Conservation (phyloP, 495 filamentous ascomycete species). For the Symbiotaphrina buchneri region DNA sequence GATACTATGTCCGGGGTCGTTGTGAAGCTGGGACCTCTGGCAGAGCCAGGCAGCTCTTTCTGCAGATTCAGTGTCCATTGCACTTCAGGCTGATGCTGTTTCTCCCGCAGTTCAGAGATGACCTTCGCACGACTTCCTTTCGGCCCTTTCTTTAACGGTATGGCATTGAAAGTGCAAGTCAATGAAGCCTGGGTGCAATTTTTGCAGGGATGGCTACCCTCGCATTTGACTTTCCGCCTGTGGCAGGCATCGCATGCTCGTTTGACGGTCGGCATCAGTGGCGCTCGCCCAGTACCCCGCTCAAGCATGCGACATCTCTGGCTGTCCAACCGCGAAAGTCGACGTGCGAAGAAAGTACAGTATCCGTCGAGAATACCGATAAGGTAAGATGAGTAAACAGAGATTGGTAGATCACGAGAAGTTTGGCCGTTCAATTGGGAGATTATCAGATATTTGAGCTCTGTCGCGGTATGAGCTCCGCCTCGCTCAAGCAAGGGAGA, state of each 20-base stretch:
- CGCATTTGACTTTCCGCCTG: slow-evolving; percentile 63
- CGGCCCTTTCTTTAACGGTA: slow-evolving; percentile 70
- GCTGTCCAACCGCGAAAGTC: no score
- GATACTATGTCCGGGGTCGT: slow-evolving; percentile 29
- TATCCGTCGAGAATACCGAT: no score
- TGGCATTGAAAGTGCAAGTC: slow-evolving; percentile 59
- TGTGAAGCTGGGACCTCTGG: slow-evolving; percentile 4
- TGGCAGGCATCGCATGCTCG: slow-evolving; percentile 67
- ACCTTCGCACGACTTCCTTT: slow-evolving; percentile 68
- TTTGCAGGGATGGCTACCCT: slow-evolving; percentile 45
- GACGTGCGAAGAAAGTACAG: no score
- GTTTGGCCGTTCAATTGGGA: no score
- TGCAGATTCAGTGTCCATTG: slow-evolving; percentile 23
- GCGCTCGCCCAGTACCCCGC: not conserved
- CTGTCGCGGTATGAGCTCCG: no score
- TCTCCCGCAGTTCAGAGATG: slow-evolving; percentile 52
- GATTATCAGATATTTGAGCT: no score
- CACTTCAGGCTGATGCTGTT: slow-evolving; percentile 33
- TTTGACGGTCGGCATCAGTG: slow-evolving; percentile 14
- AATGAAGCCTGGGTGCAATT: slow-evolving; percentile 47
- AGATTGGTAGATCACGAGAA: no score
- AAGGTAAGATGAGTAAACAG: no score
- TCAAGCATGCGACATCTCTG: no score
- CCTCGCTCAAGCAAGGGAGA: no score
- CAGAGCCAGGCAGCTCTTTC: slow-evolving; percentile 12